phyloP scores from a whole-genome alignment of 257 asterid species.

The Mitragyna speciosa region DNA sequence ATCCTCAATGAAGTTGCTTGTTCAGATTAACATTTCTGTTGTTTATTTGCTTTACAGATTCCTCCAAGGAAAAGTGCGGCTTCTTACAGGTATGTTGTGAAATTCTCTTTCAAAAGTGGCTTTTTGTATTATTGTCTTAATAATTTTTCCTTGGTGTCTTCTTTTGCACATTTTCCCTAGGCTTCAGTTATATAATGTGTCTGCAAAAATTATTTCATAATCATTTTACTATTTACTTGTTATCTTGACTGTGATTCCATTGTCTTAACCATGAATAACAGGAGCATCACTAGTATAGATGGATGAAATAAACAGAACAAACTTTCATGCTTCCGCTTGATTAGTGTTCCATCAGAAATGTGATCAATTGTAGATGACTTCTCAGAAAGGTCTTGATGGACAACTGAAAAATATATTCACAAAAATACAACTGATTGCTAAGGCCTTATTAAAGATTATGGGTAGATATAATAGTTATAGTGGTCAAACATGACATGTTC shows the following conservation, averaged over 20 bases:
- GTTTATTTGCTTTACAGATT: conserved; percentile 54
- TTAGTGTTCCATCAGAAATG: neutral
- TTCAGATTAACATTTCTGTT: conserved; percentile 19
- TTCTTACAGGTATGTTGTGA: conserved; percentile 74
- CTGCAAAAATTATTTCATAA: neutral
- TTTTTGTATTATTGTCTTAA: conserved; percentile 7
- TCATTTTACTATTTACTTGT: neutral
- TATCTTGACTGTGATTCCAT: neutral
- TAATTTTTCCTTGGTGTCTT: neutral
- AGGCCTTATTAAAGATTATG: neutral
- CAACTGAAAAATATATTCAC: neutral
- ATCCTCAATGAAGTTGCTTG: neutral
- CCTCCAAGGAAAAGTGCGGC: conserved; percentile 94
- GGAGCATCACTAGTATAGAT: neutral
- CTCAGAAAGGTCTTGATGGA: neutral
- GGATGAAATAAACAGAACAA: neutral
- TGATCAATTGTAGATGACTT: neutral
- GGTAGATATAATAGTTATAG: neutral
- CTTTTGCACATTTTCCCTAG: neutral
- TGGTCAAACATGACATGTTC: neutral
- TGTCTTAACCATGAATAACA: neutral
- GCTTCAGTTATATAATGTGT: neutral
- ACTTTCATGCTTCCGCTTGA: neutral
- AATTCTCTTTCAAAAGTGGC: neutral
- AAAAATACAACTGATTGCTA: neutral